Percentiles rank a stretch among this genome's conserved stretches.
Conservation (phyloP, 1,284 basidiomycete species). For the Rhodotorula mucilaginosa region DNA sequence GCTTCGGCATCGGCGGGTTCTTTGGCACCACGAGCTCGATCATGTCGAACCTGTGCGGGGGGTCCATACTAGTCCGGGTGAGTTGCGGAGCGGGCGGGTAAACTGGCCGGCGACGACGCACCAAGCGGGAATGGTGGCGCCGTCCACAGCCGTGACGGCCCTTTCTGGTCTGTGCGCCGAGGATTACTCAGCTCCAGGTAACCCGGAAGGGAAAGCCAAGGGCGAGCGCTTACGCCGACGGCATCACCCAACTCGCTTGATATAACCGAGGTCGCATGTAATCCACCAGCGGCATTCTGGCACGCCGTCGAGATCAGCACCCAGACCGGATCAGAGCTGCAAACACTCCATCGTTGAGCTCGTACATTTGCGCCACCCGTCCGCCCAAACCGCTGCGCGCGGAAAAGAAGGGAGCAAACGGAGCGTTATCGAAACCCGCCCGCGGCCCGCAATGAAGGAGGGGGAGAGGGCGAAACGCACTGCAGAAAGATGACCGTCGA, state of each 20-base stretch:
- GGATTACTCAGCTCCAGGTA: neutral
- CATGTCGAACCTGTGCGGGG: slow-evolving; percentile 69
- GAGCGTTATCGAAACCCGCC: no score
- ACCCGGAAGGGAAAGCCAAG: slow-evolving; percentile 40
- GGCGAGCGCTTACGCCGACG: slow-evolving; percentile 60
- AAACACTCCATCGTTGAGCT: no score
- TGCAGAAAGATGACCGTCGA: slow-evolving; percentile 7
- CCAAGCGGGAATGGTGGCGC: slow-evolving; percentile 65
- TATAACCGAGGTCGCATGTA: no score
- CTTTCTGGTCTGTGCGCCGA: slow-evolving; percentile 55
- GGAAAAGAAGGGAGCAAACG: no score
- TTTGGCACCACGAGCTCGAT: slow-evolving; percentile 37
- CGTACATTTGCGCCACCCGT: neutral
- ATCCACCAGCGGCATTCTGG: neutral
- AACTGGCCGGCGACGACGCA: slow-evolving; percentile 43
- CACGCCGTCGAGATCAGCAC: neutral
- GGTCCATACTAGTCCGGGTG: no score
- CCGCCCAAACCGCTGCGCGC: neutral
- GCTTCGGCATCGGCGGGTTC: slow-evolving; percentile 55
- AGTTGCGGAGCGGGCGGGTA: no score
- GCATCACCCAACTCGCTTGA: no score
- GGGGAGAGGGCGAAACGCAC: neutral
- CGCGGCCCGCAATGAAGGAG: no score
- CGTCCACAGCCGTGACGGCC: slow-evolving; percentile 62
- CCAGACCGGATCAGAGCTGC: no score